Percentiles rank a stretch among this genome's conserved stretches.
Evolutionary conservation across 2,329 filamentous ascomycete species (phyloP).

Genomic region (Monosporascus sp.): DNA sequence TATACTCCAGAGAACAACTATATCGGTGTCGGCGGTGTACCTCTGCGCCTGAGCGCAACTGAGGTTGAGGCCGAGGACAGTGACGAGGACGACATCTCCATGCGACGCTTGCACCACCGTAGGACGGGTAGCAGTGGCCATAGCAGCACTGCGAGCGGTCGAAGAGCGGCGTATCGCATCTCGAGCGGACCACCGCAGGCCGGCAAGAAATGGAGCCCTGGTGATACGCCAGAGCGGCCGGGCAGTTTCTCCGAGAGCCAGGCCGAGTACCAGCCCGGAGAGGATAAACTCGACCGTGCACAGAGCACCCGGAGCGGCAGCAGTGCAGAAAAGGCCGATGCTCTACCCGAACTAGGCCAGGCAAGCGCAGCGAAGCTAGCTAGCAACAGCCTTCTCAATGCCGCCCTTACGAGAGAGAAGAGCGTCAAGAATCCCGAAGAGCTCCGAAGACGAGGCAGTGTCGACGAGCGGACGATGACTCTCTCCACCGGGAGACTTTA

Average conservation of each 20-base stretch:
- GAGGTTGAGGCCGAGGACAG: conserved; percentile 88
- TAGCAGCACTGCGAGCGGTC: conserved; percentile 57
- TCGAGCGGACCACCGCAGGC: conserved; percentile 41
- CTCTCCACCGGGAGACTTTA: conserved; percentile 69
- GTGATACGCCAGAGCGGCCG: conserved; percentile 49
- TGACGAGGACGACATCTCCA: conserved; percentile 60
- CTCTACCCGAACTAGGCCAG: conserved; percentile 47
- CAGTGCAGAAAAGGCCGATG: conserved; percentile 56
- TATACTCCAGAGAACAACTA: conserved; percentile 76
- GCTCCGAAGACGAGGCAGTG: conserved; percentile 69
- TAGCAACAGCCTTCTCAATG: conserved; percentile 52
- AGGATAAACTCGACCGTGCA: conserved; percentile 28
- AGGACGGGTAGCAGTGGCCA: conserved; percentile 71
- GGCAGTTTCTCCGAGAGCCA: conserved; percentile 46
- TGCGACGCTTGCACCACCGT: conserved; percentile 55
- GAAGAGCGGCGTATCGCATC: conserved; percentile 45
- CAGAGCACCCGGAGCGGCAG: conserved; percentile 50
- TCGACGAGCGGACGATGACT: conserved; percentile 76
- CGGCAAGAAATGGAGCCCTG: conserved; percentile 44
- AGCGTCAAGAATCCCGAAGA: conserved; percentile 65
- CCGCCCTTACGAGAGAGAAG: conserved; percentile 57
- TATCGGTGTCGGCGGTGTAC: conserved; percentile 71
- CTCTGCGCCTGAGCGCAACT: conserved; percentile 86
- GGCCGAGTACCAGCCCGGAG: conserved; percentile 24
- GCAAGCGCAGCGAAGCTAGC: conserved; percentile 43